phyloP scores from a whole-genome alignment of 2,329 filamentous ascomycete genomes.

The Pseudogymnoascus sp. region DNA sequence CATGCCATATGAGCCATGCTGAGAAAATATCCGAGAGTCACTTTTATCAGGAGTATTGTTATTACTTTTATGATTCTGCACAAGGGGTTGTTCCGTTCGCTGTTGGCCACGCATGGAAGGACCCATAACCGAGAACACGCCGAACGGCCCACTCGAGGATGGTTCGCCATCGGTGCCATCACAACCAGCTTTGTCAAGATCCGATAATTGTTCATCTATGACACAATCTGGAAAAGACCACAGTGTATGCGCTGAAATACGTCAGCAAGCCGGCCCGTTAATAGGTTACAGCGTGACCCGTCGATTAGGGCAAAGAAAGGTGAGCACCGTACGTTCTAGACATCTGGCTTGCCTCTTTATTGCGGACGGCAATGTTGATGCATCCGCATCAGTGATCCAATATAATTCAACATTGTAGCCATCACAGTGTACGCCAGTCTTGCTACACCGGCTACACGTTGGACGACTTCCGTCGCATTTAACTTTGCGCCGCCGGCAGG shows the following conservation, averaged over 20 bases:
- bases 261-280: not conserved
- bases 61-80: not conserved
- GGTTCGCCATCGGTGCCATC: not conserved
- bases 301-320: not conserved
- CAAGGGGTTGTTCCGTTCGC: not conserved
- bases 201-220: not conserved
- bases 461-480: constrained; percentile 13
- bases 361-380: not conserved
- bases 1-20: not conserved
- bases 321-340: not conserved
- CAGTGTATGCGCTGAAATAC: not conserved
- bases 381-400: not conserved
- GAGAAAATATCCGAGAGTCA: not conserved
- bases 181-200: not conserved
- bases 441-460: constrained; percentile 9
- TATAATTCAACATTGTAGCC: constrained; percentile 9
- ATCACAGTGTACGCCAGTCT: constrained; percentile 12
- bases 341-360: not conserved
- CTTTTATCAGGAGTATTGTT: not conserved
- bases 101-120: not conserved
- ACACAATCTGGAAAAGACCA: not conserved
- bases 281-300: not conserved
- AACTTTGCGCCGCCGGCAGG: constrained; percentile 12
- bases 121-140: not conserved
- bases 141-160: not conserved